Conservation (phyloP, 2,329 filamentous ascomycete genomes). For the Epichloe gansuensis region DNA sequence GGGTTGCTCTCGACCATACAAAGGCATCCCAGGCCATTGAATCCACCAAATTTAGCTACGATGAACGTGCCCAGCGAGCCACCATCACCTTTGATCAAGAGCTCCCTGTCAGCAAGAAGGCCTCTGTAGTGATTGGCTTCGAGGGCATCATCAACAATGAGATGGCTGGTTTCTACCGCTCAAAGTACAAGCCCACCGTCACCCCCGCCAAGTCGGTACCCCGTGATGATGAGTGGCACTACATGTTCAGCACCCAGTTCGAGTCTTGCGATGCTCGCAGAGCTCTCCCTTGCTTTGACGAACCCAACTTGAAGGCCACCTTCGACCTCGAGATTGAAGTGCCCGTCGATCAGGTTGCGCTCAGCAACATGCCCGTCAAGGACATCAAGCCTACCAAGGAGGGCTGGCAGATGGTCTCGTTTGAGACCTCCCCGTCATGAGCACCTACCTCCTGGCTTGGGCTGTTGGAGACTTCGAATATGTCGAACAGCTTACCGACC, state of each 20-base stretch:
- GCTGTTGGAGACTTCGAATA: slow-evolving; percentile 96
- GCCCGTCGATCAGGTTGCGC: slow-evolving; percentile 72
- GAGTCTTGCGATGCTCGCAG: slow-evolving; percentile 90
- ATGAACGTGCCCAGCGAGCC: slow-evolving; percentile 72
- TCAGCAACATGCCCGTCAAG: slow-evolving; percentile 94
- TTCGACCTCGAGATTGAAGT: slow-evolving; percentile 92
- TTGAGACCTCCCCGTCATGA: slow-evolving; percentile 81
- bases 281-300: slow-evolving; percentile 96
- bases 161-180: slow-evolving; percentile 90
- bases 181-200: slow-evolving; percentile 76
- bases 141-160: slow-evolving; percentile 75
- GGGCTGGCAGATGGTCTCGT: slow-evolving; percentile 63
- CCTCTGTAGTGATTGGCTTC: slow-evolving; percentile 58
- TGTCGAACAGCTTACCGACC: slow-evolving; percentile 79
- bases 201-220: slow-evolving; percentile 67
- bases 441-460: slow-evolving; percentile 85
- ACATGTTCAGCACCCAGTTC: slow-evolving; percentile 92
- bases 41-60: slow-evolving; percentile 61
- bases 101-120: slow-evolving; percentile 54
- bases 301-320: slow-evolving; percentile 91
- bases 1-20: slow-evolving; percentile 45
- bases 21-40: slow-evolving; percentile 45
- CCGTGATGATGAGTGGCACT: slow-evolving; percentile 53
- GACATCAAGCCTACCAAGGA: slow-evolving; percentile 44
- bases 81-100: slow-evolving; percentile 65